Evolutionary conservation across 2,329 filamentous ascomycete species (phyloP).

Genomic region (Lasiodiplodia citricola): DNA sequence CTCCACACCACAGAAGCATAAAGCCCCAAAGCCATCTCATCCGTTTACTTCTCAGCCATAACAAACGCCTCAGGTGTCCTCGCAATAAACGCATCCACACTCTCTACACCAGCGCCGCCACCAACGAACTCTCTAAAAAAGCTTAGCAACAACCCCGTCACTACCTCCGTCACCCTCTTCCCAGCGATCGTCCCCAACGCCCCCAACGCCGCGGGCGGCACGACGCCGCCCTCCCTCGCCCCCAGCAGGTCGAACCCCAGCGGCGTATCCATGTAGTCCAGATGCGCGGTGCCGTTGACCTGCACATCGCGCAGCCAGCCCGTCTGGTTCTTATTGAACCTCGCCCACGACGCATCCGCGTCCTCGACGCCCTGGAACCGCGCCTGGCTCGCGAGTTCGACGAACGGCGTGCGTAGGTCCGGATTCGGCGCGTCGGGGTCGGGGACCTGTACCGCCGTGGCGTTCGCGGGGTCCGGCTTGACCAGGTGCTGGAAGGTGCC

Average conservation of each 20-base stretch:
- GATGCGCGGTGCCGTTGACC: conserved; percentile 32
- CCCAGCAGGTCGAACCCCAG: conserved; percentile 35
- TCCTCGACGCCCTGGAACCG: conserved; percentile 9
- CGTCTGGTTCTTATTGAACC: conserved; percentile 31
- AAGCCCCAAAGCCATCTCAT: no score
- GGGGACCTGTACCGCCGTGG: conserved; percentile 26
- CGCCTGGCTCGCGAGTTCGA: conserved; percentile 32
- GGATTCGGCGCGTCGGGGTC: neutral
- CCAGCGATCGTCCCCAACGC: neutral
- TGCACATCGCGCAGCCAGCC: conserved; percentile 36
- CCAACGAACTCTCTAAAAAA: neutral
- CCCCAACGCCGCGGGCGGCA: neutral
- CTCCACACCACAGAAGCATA: no score
- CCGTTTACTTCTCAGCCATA: neutral
- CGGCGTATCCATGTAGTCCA: conserved; percentile 34
- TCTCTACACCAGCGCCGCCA: neutral
- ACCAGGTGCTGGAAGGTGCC: conserved; percentile 29
- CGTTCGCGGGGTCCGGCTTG: conserved; percentile 26
- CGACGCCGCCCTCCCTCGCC: conserved; percentile 29
- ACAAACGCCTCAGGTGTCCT: neutral
- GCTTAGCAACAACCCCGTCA: neutral
- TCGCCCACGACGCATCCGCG: conserved; percentile 28
- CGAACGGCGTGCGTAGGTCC: conserved; percentile 32
- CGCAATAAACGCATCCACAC: neutral
- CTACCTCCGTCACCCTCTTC: neutral